These are phyloP conservation scores for Lentinula boryana DNA, from an alignment of 768 basidiomycete genomes.

Conservation along the genomic window DNA sequence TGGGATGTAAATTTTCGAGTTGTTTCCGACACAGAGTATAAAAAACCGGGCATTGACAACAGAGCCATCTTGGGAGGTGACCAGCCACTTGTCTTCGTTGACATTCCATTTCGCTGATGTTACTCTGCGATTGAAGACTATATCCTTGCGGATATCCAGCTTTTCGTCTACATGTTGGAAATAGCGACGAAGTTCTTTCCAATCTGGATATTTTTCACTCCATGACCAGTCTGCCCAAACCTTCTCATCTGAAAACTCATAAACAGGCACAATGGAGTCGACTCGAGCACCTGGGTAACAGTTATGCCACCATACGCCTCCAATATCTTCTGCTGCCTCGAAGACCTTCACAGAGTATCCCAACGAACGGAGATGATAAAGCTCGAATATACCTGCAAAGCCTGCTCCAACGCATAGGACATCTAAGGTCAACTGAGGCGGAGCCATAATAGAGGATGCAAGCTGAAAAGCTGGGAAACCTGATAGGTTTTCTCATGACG, in stretches of 20 bases:
- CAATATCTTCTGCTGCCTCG: conserved; percentile 15
- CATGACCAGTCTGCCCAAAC: conserved; percentile 20
- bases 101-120: conserved; percentile 16
- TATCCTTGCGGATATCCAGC: conserved; percentile 17
- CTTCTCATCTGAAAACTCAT: conserved; percentile 18
- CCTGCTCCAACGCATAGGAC: conserved; percentile 21
- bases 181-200: conserved; percentile 17
- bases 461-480: background rate
- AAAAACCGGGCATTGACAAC: conserved; percentile 15
- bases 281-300: conserved; percentile 22
- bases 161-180: conserved; percentile 19
- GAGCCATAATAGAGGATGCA: background rate
- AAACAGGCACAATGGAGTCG: conserved; percentile 20
- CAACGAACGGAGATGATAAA: background rate
- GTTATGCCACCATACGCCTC: conserved; percentile 20
- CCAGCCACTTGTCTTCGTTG: conserved; percentile 15
- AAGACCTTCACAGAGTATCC: conserved; percentile 4
- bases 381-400: conserved; percentile 17
- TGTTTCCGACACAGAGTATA: conserved; percentile 19
- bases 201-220: conserved; percentile 3
- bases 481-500: background rate
- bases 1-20: conserved; percentile 17
- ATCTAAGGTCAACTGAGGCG: conserved; percentile 7
- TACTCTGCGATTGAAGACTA: conserved; percentile 17
- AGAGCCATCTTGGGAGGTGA: conserved; percentile 13